Conservation (phyloP, 192 early-diverging fungal species). For the Geosiphon pyriformis region DNA sequence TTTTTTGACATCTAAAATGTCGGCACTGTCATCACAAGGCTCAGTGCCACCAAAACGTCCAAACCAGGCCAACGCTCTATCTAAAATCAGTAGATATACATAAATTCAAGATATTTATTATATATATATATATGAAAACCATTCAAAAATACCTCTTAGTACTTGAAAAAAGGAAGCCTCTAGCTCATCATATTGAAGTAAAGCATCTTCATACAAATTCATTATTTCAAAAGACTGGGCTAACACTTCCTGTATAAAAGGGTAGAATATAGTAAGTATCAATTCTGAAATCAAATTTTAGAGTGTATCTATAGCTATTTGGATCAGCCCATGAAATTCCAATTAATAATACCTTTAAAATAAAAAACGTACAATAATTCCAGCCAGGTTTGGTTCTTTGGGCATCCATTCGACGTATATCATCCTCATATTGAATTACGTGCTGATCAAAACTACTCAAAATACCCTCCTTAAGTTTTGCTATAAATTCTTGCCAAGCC, state of each 20-base stretch:
- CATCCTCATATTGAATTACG: slow-evolving; percentile 80
- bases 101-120: too few species aligned
- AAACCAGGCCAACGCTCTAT: slow-evolving; percentile 90
- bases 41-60: slow-evolving; percentile 82
- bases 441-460: slow-evolving; percentile 68
- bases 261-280: too few species aligned
- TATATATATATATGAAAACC: too few species aligned
- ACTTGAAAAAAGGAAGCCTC: slow-evolving; percentile 94
- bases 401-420: slow-evolving; percentile 81
- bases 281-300: too few species aligned
- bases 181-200: slow-evolving; percentile 95
- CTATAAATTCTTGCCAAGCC: slow-evolving; percentile 65
- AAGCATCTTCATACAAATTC: slow-evolving; percentile 80
- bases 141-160: slow-evolving; percentile 70
- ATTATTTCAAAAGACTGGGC: slow-evolving; percentile 83
- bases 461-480: slow-evolving; percentile 70
- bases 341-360: slow-evolving; percentile 72
- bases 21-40: slow-evolving; percentile 80
- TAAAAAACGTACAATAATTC: slow-evolving; percentile 98
- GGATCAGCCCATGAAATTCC: too few species aligned
- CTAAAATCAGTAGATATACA: too few species aligned
- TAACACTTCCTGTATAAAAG: slow-evolving; percentile 66
- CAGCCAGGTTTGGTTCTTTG: slow-evolving; percentile 95
- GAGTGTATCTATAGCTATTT: too few species aligned
- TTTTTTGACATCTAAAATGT: slow-evolving; percentile 66